Base-by-base conservation (phyloP, 345 rosid species). In the Pelargonium nanum region DNA sequence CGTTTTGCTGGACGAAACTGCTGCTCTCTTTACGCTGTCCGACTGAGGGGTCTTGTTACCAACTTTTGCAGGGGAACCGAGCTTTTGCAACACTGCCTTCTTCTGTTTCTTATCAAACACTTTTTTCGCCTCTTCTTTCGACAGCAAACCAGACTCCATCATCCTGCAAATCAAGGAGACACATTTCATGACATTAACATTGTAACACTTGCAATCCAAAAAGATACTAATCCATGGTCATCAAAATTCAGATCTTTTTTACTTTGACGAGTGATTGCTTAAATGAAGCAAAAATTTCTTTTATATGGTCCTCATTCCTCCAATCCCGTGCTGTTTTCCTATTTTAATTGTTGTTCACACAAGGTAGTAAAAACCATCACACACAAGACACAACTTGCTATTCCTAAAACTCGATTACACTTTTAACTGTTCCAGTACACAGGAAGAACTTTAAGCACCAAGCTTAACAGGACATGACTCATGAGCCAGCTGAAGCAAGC, bases 71-170 rank as follows among this genome's bases (percentile, higher is more conserved):
- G 96, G 96, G 19, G 89, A 84, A 59, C 60, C 69, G 15, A 76
- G 60, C 70, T 81, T 85, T 48, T 74, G 78, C 40, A 57, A 66
- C 25, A 65, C 72, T 65, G 19, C 63, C 77, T 73, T 84, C 72
- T 74, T 78, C 68, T 70, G 86, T 76, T 89, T 93, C 76, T 70
- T 85, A 61, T 80, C 92, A 5, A 76, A 76, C 23, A 80, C 83
- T 71, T 86, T 79, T 77, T 73, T 83, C 45, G 97, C 99, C 72
- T 63, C 79, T 1, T 78, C 95, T 54, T 73, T 57, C 20, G 97
- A 58, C 28, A 89, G 96, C 74, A 89, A 80, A 44, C 99, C 96
- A 19, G 87, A 93, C 58, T 93, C 99, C 97, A 93, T 89, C 92
- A 93, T 84, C 97, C 99, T 89, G 77, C 65, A 71, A 66, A n/a